Base-by-base conservation (phyloP, 129 eudicot genomes). In the Helianthus annuus region DNA sequence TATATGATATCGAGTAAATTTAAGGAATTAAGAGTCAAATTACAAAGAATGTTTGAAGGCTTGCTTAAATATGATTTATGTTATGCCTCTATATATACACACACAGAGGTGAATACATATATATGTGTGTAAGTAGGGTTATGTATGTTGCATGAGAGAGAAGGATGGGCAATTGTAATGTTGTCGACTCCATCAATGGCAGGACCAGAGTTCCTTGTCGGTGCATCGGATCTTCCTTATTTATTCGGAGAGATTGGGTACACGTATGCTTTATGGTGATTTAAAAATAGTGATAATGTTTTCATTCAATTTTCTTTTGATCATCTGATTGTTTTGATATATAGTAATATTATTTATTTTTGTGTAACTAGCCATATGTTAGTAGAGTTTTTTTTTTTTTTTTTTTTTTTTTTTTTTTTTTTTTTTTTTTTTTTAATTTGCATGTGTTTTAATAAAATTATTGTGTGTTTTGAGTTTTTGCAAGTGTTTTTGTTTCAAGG, bases 111-210 rank as follows among this genome's bases (percentile, higher is more conserved):
- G 7, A 2, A 17, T 55, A 2, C 24, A 19, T 8, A 1, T 8
- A 1, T 56, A 8, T 56, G 10, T 19, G 32, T 49, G 62, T 7
- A 65, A 17, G 66, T 55, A 46, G 10, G 66, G 16, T 48, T 56
- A 57, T 73, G 48, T 56, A 57, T 73, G 48, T 70, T 38, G 75
- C 40, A 40, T 70, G 68, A 24, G 70, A 61, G 79, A 78, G 76
- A 57, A 78, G 80, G 75, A 72, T 68, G 79, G 90, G 83, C 83
- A 86, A 82, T 83, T 83, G 75, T 81, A 84, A 77, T 69, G 65
- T 53, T 91, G 96, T 86, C 92, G 51, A 81, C 88, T 84, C 73
- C 76, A 76, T 54, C 75, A 63, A 76, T 77, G 84, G 79, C 91
- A 83, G 67, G 79, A 77, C 53, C 66, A n/a, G 69, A 85, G 71